Conservation (phyloP, 345 rosid genomes). For the Gossypium mustelinum region DNA sequence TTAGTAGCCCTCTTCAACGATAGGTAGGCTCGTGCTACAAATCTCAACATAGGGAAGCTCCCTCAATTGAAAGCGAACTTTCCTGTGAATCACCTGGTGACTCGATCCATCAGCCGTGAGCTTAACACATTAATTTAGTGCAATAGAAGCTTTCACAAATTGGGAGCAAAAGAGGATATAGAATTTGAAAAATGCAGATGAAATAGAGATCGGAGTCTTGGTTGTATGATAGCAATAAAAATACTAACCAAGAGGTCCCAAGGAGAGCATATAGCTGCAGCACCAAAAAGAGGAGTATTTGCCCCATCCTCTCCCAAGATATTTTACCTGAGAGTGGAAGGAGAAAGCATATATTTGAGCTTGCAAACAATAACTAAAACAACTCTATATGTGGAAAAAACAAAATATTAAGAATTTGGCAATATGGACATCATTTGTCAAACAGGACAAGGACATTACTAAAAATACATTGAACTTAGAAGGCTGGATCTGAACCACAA, state of each 20-base stretch:
- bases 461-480: slow-evolving; percentile 1
- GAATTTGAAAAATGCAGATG: neutral
- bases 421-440: neutral
- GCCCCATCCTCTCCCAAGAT: slow-evolving; percentile 90
- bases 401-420: neutral
- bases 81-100: too few relatives aligned
- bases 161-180: neutral
- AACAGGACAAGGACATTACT: neutral
- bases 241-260: slow-evolving; percentile 91
- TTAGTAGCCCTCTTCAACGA: too few relatives aligned
- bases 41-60: too few relatives aligned
- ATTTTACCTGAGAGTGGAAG: slow-evolving; percentile 61
- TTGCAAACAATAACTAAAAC: neutral
- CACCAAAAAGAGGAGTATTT: slow-evolving; percentile 65
- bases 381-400: neutral
- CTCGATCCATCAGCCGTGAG: too few relatives aligned
- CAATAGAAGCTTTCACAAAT: neutral
- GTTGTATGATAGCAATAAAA: neutral
- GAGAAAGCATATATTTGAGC: neutral
- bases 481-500: neutral
- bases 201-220: neutral
- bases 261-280: slow-evolving; percentile 77
- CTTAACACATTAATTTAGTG: neutral
- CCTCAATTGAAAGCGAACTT: too few relatives aligned
- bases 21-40: too few relatives aligned